Percentiles rank a stretch among this genome's conserved stretches.
Conservation (phyloP, 1,139 yeast species). For the Yamadazyma songkhlaensis region DNA sequence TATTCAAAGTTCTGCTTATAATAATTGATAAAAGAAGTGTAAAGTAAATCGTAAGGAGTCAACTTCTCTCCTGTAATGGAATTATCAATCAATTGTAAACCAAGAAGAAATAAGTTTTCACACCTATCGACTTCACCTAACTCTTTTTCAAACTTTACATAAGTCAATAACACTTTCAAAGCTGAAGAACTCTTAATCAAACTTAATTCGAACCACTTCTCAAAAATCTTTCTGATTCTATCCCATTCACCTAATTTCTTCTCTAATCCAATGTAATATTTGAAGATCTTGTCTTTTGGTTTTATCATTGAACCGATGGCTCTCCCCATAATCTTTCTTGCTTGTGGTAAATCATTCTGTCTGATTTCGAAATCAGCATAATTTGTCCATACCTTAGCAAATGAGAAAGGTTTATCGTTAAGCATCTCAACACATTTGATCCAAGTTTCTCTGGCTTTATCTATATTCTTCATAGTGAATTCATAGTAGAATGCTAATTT, state of each 20-base stretch:
- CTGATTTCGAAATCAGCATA: slow-evolving; percentile 76
- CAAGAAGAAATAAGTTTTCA: slow-evolving; percentile 58
- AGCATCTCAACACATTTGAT: slow-evolving; percentile 44
- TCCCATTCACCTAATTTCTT: slow-evolving; percentile 66
- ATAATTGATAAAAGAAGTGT: slow-evolving; percentile 54
- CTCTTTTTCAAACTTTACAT: slow-evolving; percentile 64
- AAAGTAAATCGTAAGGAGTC: slow-evolving; percentile 24
- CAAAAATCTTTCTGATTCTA: slow-evolving; percentile 70
- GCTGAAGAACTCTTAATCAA: slow-evolving; percentile 44
- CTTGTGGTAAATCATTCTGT: slow-evolving; percentile 42
- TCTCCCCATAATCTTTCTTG: slow-evolving; percentile 71
- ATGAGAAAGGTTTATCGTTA: slow-evolving; percentile 60
- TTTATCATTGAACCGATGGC: slow-evolving; percentile 55
- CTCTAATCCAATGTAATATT: slow-evolving; percentile 62
- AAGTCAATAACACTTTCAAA: slow-evolving; percentile 35
- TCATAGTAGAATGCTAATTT: slow-evolving; percentile 67
- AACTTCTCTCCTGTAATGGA: slow-evolving; percentile 13
- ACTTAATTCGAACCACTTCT: slow-evolving; percentile 59
- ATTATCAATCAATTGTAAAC: slow-evolving; percentile 23
- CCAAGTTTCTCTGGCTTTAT: slow-evolving; percentile 52
- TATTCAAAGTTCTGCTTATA: slow-evolving; percentile 60
- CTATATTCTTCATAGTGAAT: slow-evolving; percentile 39
- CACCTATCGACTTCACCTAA: slow-evolving; percentile 72
- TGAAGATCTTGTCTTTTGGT: slow-evolving; percentile 54
- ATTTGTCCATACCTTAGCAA: slow-evolving; percentile 72